Percentiles rank a stretch among this genome's conserved stretches.
phyloP scores from a whole-genome alignment of 169 alveolate species.

The Babesia divergens region DNA sequence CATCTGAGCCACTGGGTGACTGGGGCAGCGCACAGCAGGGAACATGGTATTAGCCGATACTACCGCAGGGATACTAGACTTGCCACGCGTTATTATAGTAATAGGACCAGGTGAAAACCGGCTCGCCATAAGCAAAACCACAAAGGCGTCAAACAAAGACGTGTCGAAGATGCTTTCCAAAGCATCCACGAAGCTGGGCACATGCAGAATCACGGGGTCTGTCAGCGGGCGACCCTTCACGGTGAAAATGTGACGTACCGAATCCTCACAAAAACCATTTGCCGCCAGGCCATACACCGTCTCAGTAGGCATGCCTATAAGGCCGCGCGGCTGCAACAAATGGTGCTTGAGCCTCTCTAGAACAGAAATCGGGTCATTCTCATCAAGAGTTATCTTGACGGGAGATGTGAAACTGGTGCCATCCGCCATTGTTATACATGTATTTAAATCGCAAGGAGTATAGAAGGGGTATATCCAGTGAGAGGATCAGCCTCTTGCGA shows the following conservation, averaged over 20 bases:
- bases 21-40: slow-evolving; percentile 90
- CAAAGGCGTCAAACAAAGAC: slow-evolving; percentile 62
- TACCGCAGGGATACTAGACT: slow-evolving; percentile 72
- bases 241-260: slow-evolving; percentile 83
- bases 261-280: slow-evolving; percentile 86
- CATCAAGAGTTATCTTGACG: not conserved
- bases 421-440: not conserved
- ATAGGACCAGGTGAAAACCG: slow-evolving; percentile 95
- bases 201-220: slow-evolving; percentile 94
- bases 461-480: slow-evolving; percentile 22
- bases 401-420: not conserved
- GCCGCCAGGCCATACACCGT: slow-evolving; percentile 97
- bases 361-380: not conserved
- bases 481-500: not conserved
- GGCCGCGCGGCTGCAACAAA: slow-evolving; percentile 72
- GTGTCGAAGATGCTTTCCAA: slow-evolving; percentile 74
- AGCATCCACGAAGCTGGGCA: slow-evolving; percentile 79
- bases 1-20: slow-evolving; percentile 79
- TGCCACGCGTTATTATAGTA: slow-evolving; percentile 86
- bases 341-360: slow-evolving; percentile 33
- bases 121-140: slow-evolving; percentile 72
- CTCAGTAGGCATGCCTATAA: slow-evolving; percentile 95
- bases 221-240: slow-evolving; percentile 91
- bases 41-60: slow-evolving; percentile 86
- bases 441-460: not conserved